Evolutionary conservation across 1,284 basidiomycete genomes (phyloP).

Genomic region (Malassezia cuniculi): DNA sequence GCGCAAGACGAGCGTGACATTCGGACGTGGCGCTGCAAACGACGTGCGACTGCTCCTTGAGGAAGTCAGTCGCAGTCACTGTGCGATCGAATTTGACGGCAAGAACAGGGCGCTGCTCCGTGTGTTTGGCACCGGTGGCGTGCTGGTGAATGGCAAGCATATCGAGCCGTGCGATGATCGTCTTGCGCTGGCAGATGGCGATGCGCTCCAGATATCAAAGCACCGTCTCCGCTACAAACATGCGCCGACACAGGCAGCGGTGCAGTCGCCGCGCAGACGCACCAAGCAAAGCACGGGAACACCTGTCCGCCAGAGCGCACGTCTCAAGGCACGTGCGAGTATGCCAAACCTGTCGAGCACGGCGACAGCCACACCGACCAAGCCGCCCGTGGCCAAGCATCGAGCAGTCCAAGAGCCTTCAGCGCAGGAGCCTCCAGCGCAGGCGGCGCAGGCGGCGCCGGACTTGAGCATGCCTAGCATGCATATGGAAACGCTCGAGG

Average conservation of each 20-base stretch:
- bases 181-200: slow-evolving; percentile 2
- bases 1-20: background rate
- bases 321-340: slow-evolving; percentile 7
- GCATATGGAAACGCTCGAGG: too few species aligned
- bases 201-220: slow-evolving; percentile 8
- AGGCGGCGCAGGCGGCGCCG: too few species aligned
- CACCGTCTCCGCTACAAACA: slow-evolving; percentile 1
- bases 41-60: slow-evolving; percentile 13
- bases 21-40: slow-evolving; percentile 9
- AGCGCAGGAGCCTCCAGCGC: too few species aligned
- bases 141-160: slow-evolving; percentile 4
- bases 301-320: slow-evolving; percentile 7
- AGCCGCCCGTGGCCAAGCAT: background rate
- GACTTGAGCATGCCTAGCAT: too few species aligned
- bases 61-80: slow-evolving; percentile 13
- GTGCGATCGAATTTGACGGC: slow-evolving; percentile 1
- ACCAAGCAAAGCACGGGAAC: too few species aligned
- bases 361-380: background rate
- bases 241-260: too few species aligned
- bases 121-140: slow-evolving; percentile 6
- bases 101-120: slow-evolving; percentile 1
- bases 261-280: too few species aligned
- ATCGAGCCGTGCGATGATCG: slow-evolving; percentile 1
- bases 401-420: background rate
- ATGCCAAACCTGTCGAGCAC: slow-evolving; percentile 1